Evolutionary conservation across 148 eudicot genomes (phyloP).

Genomic region (Rhododendron williamsianum): DNA sequence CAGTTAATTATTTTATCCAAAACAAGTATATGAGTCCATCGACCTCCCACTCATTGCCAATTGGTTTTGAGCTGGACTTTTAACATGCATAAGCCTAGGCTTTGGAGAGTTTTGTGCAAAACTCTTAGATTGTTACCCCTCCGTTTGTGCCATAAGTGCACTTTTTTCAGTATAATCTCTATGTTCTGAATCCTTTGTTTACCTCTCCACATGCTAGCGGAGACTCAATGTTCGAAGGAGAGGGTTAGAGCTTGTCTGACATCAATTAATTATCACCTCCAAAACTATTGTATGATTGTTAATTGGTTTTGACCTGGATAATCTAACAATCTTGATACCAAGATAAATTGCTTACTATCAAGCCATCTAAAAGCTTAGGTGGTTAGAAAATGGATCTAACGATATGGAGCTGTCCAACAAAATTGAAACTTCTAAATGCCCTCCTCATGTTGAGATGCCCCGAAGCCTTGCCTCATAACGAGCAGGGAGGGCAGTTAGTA

Average conservation of each 20-base stretch:
- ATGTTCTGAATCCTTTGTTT: background rate
- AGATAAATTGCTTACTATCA: background rate
- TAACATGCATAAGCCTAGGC: background rate
- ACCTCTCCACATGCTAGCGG: background rate
- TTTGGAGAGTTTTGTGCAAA: background rate
- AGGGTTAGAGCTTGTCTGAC: background rate
- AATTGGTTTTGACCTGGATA: background rate
- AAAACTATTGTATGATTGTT: background rate
- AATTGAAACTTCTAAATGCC: background rate
- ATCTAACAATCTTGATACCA: background rate
- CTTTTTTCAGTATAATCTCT: background rate
- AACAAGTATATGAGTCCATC: background rate
- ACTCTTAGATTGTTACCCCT: background rate
- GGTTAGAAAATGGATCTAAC: background rate
- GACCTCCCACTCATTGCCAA: background rate
- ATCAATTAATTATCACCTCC: background rate
- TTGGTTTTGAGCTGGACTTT: background rate
- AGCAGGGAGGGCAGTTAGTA: background rate
- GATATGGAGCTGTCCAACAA: background rate
- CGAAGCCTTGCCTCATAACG: background rate
- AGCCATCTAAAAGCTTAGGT: background rate
- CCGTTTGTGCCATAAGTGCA: background rate
- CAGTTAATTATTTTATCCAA: background rate
- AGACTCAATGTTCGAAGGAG: background rate
- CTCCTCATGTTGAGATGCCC: background rate